These are phyloP conservation scores for Thozetella sp. DNA, from an alignment of 495 filamentous ascomycete species.

Conservation along the genomic window DNA sequence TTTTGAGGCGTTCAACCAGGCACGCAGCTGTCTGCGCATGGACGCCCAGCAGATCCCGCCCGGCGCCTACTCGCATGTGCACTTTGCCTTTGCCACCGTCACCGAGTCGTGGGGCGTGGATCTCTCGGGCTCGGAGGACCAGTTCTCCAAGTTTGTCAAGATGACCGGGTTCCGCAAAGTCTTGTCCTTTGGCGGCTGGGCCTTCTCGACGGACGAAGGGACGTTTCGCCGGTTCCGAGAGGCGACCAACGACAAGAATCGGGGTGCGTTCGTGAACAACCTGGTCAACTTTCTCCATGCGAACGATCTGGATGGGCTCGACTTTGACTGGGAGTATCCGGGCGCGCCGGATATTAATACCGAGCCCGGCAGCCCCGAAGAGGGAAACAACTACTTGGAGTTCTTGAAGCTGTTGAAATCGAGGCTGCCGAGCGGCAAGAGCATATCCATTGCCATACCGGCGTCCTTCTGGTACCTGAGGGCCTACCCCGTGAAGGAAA, in stretches of 20 bases:
- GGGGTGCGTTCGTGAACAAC: slow-evolving; percentile 15
- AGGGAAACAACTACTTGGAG: too few species aligned
- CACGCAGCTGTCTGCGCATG: slow-evolving; percentile 12
- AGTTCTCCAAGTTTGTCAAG: slow-evolving; percentile 8
- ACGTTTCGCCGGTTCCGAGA: slow-evolving; percentile 18
- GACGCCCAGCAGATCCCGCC: slow-evolving; percentile 4
- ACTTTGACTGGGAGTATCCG: too few species aligned
- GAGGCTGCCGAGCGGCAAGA: too few species aligned
- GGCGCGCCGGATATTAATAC: too few species aligned
- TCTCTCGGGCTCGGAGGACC: not conserved
- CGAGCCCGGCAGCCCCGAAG: too few species aligned
- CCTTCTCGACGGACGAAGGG: slow-evolving; percentile 11
- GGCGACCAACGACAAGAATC: slow-evolving; percentile 11
- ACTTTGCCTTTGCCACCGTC: slow-evolving; percentile 11
- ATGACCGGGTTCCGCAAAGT: slow-evolving; percentile 18
- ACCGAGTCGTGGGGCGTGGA: not conserved
- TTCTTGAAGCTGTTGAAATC: too few species aligned
- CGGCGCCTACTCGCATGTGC: slow-evolving; percentile 12
- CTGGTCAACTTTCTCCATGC: slow-evolving; percentile 14
- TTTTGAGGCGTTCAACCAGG: slow-evolving; percentile 15
- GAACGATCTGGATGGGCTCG: slow-evolving; percentile 22
- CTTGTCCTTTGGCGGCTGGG: slow-evolving; percentile 28
- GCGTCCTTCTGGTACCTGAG: too few species aligned
- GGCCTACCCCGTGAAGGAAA: too few species aligned
- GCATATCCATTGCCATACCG: too few species aligned